These are phyloP conservation scores for Hordeum pubiflorum DNA, from an alignment of 202 grass and related monocot genomes.

Conservation along the genomic window DNA sequence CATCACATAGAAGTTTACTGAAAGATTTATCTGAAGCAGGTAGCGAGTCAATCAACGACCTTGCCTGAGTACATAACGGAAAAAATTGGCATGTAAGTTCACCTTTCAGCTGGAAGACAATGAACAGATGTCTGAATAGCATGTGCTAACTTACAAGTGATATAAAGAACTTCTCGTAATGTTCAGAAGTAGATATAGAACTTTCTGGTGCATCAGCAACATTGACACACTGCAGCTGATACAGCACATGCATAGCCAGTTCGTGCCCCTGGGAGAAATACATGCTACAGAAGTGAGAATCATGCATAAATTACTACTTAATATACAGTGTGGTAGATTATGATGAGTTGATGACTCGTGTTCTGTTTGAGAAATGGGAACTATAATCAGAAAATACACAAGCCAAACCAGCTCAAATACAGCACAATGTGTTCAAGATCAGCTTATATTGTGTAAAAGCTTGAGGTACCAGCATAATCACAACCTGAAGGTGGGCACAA, in stretches of 20 bases:
- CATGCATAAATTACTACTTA: slow-evolving; percentile 10
- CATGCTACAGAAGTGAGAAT: slow-evolving; percentile 21
- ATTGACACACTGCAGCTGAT: slow-evolving; percentile 56
- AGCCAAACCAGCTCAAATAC: slow-evolving; percentile 15
- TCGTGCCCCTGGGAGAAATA: slow-evolving; percentile 66
- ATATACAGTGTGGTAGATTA: neutral
- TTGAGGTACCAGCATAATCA: slow-evolving; percentile 2
- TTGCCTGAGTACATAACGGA: slow-evolving; percentile 47
- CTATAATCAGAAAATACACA: neutral
- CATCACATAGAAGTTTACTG: slow-evolving; percentile 74
- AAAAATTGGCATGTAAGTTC: slow-evolving; percentile 6
- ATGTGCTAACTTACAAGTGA: slow-evolving; percentile 69
- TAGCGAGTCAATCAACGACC: slow-evolving; percentile 67
- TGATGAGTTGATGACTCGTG: neutral
- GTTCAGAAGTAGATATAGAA: slow-evolving; percentile 39
- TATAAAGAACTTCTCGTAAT: slow-evolving; percentile 89
- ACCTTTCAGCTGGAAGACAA: slow-evolving; percentile 10
- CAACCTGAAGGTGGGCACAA: neutral
- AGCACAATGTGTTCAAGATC: neutral
- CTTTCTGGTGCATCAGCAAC: slow-evolving; percentile 36
- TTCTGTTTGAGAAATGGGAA: neutral
- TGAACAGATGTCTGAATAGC: slow-evolving; percentile 11
- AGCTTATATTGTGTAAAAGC: neutral
- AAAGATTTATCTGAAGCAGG: slow-evolving; percentile 94
- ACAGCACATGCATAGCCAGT: slow-evolving; percentile 85